Evolutionary conservation across 805 yeast species (phyloP).

Genomic region (Diddensiella santjacobensis): DNA sequence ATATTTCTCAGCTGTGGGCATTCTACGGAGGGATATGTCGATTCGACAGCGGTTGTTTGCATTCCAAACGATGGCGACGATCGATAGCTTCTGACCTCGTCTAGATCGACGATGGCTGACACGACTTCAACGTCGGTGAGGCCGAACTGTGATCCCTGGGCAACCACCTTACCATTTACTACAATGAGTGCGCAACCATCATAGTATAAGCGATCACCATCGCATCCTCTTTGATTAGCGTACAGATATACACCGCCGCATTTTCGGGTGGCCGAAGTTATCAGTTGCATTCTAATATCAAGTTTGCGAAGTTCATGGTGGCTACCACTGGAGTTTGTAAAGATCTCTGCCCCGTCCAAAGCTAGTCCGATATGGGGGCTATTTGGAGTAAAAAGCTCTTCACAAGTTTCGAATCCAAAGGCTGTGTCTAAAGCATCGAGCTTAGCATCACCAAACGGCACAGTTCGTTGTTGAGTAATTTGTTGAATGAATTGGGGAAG

Average conservation of each 20-base stretch:
- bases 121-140: constrained; percentile 90
- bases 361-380: constrained; percentile 92
- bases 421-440: constrained; percentile 79
- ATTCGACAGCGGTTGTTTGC: constrained; percentile 52
- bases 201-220: constrained; percentile 93
- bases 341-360: constrained; percentile 94
- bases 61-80: constrained; percentile 66
- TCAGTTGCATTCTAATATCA: constrained; percentile 76
- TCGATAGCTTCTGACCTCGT: constrained; percentile 83
- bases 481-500: constrained; percentile 69
- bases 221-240: constrained; percentile 96
- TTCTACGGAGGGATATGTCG: constrained; percentile 31
- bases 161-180: constrained; percentile 85
- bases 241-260: constrained; percentile 96
- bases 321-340: constrained; percentile 95
- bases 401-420: constrained; percentile 98
- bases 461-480: constrained; percentile 62
- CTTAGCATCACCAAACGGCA: constrained; percentile 88
- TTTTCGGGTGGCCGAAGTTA: constrained; percentile 87
- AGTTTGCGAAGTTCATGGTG: constrained; percentile 94
- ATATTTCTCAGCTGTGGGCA: constrained; percentile 23
- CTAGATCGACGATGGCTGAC: constrained; percentile 91
- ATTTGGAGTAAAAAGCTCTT: constrained; percentile 93
- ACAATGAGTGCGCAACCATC: constrained; percentile 97
- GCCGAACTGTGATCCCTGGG: constrained; percentile 90